Percentiles rank a stretch among this genome's conserved stretches.
Evolutionary conservation across 2,329 filamentous ascomycete genomes (phyloP).

Genomic region (Microsporum ferrugineum): DNA sequence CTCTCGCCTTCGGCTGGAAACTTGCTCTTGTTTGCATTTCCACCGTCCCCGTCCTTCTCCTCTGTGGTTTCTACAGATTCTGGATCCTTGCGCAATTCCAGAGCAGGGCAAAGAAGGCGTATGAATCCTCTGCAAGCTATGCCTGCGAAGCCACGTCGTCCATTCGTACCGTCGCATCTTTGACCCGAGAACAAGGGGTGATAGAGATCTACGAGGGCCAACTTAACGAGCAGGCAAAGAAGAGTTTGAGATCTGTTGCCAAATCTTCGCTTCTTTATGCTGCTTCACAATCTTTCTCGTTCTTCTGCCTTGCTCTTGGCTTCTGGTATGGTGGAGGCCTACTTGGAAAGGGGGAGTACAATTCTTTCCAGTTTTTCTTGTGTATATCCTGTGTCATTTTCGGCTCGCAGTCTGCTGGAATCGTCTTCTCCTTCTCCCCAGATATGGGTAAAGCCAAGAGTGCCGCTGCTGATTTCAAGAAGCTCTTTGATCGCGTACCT

Average conservation of each 20-base stretch:
- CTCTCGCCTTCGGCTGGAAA: slow-evolving; percentile 75
- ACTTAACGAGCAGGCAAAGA: slow-evolving; percentile 54
- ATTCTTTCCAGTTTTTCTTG: slow-evolving; percentile 80
- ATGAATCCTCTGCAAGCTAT: slow-evolving; percentile 69
- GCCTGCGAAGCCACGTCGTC: slow-evolving; percentile 89
- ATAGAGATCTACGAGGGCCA: slow-evolving; percentile 57
- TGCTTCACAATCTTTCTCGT: slow-evolving; percentile 69
- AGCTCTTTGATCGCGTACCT: slow-evolving; percentile 71
- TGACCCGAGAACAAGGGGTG: slow-evolving; percentile 79
- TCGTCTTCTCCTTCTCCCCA: slow-evolving; percentile 77
- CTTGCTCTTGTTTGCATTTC: slow-evolving; percentile 71
- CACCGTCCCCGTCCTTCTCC: slow-evolving; percentile 64
- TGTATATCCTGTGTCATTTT: slow-evolving; percentile 83
- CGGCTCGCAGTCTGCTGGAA: slow-evolving; percentile 81
- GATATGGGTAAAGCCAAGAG: slow-evolving; percentile 90
- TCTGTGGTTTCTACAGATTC: slow-evolving; percentile 78
- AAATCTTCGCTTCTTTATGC: slow-evolving; percentile 73
- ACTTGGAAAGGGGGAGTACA: slow-evolving; percentile 59
- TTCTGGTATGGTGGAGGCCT: slow-evolving; percentile 87
- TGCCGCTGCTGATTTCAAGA: slow-evolving; percentile 68
- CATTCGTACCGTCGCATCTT: slow-evolving; percentile 82
- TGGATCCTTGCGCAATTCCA: slow-evolving; percentile 72
- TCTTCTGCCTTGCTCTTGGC: slow-evolving; percentile 71
- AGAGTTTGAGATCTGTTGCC: slow-evolving; percentile 60
- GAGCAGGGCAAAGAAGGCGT: slow-evolving; percentile 64